Base-by-base conservation (phyloP, 441 rosid species). In the Erysimum cheiri region DNA sequence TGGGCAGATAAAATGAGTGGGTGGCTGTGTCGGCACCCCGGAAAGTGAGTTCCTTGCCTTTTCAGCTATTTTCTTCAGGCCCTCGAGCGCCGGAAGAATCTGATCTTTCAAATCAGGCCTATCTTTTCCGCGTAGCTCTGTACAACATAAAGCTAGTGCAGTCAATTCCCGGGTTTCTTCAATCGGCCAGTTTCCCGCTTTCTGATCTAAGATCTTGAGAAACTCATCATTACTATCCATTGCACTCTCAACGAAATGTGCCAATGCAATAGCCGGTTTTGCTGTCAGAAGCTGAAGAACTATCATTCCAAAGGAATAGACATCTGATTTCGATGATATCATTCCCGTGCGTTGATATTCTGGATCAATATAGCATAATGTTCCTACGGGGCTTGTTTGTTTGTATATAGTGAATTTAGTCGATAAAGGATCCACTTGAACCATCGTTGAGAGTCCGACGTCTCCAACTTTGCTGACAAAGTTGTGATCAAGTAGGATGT, bases 391-490 rank as follows among this genome's bases (percentile, higher is more conserved):
- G 41, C 81, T 89, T 19, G 93, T 89, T 62, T 85, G 83, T 52
- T 78, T 85, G 77, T 64, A 76, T 49, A 70, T 49, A 10, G 85
- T 73, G 62, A 83, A 69, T 15, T 71, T 71, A 50, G 77, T 47
- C 14, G 55, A 71, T 40, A 81, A 72, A 69, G 81, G 70, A 40
- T 88, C 92, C 0, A 77, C 75, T 24, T 75, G 75, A 14, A 88
- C 84, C 81, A 84, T 80, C 11, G 87, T 87, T 7, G 98, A 86
- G 32, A 94, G 91, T 40, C 98, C 98, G 3, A 94, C 94, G 64
- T 94, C 97, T 48, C 98, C 90, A 2, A 94, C 82, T 81, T 94
- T 91, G 90, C 97, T 94, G 47, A 90, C 88, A 10, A 85, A 76
- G 78, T 92, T 88, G 32, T 76, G 88, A 74, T 88, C 96, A 41